Evolutionary conservation across 768 basidiomycete species (phyloP), one percentile per base, ranked within the genome.

Genomic region (Leccinum aurantiacum): DNA sequence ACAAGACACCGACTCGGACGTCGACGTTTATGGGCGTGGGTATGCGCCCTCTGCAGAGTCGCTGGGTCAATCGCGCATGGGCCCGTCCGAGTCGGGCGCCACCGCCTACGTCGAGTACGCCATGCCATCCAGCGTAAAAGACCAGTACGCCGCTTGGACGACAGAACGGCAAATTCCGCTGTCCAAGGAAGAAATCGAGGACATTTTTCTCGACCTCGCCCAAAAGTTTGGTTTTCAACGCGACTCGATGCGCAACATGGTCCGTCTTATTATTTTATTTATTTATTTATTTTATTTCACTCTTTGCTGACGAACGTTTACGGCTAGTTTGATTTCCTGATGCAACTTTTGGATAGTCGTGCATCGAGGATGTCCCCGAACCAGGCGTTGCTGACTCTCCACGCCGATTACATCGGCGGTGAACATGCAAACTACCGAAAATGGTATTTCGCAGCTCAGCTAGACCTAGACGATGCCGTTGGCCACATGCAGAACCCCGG

Each of bases 361-460:
- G 92, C 96, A 4, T 98, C 95, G 3, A 86, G 97, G 48, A 98
- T 98, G 96, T 88, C 93, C 0, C 95, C 97, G 10, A 91, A 93
- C 71, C 93, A 96, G 71, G 97, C 97, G 1, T 79, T 98, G 24
- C 80, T 97, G 57, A 98, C 95, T 0, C 83, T 99, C 2, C 97
- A 99, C 68, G 97, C 96, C 59, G 97, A 98, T 74, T 99, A 98
- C 75, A 98, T 99, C 67, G 97, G 97, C 22, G 97, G 97, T 3
- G 91, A 96, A 74, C 90, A 98, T 69, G 93, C 97, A 53, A 98
- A 98, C 79, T 98, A 98, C 78, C 91, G 97, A 62, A 98, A 98
- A 78, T 98, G 97, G 97, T 99, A 99, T 78, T 99, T 98, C 74
- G 97, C 96, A 29, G 95, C 96, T 19, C 97, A 99, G 74, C 87